Conservation (phyloP, 768 basidiomycete species). For the Cystofilobasidium bisporidii region DNA sequence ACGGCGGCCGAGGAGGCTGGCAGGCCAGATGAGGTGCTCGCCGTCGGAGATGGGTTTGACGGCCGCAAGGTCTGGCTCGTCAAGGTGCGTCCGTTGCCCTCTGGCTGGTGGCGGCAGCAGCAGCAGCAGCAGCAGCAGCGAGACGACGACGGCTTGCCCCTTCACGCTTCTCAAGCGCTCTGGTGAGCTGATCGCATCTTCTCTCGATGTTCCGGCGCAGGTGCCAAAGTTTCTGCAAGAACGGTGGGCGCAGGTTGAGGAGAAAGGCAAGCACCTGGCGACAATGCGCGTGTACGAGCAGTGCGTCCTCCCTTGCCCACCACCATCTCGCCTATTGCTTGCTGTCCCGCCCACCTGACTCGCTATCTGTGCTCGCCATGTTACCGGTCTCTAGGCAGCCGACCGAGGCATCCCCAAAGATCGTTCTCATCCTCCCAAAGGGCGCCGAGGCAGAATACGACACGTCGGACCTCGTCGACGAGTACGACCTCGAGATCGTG, state of each 20-base stretch:
- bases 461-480: conserved; percentile 44
- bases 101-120: too few species aligned
- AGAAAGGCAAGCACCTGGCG: conserved; percentile 70
- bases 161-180: too few species aligned
- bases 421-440: conserved; percentile 37
- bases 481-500: conserved; percentile 74
- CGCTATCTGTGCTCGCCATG: too few species aligned
- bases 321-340: conserved; percentile 32
- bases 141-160: too few species aligned
- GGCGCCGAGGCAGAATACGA: conserved; percentile 41
- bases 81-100: conserved; percentile 13
- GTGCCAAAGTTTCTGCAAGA: conserved; percentile 80
- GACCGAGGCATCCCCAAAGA: conserved; percentile 29
- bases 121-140: too few species aligned
- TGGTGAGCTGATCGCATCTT: too few species aligned
- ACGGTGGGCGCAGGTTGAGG: conserved; percentile 66
- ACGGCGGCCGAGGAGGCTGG: neutral
- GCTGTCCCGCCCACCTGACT: conserved; percentile 14
- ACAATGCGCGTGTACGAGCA: conserved; percentile 66
- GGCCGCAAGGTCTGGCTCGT: conserved; percentile 28
- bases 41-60: conserved; percentile 2
- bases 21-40: conserved; percentile 18
- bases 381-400: conserved; percentile 28
- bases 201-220: conserved; percentile 41
- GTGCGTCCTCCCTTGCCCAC: conserved; percentile 30